phyloP scores from a whole-genome alignment of 306 rosid species.

The Purshia tridentata region DNA sequence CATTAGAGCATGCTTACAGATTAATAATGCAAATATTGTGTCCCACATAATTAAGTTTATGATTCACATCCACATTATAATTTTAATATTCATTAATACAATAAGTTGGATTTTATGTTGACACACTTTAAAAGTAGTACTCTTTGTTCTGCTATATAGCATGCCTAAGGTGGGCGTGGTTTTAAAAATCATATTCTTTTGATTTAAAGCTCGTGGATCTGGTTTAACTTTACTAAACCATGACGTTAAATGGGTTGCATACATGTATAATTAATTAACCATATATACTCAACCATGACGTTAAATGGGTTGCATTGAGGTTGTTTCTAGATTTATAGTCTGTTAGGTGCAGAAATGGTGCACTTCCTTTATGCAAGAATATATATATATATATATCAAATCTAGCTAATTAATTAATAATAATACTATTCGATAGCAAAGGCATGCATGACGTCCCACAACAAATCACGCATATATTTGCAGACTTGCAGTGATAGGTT shows the following conservation, averaged over 20 bases:
- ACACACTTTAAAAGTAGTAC: too few relatives aligned
- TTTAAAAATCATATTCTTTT: neutral
- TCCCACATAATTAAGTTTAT: too few relatives aligned
- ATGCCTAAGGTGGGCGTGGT: constrained; percentile 26
- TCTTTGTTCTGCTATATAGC: too few relatives aligned
- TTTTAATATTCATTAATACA: too few relatives aligned
- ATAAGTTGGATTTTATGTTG: too few relatives aligned
- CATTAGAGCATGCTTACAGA: too few relatives aligned
- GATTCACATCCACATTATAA: too few relatives aligned
- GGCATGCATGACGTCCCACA: constrained; percentile 40
- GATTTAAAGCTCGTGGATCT: constrained; percentile 8
- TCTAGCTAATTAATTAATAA: neutral
- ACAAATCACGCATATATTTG: constrained; percentile 35
- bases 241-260: constrained; percentile 24
- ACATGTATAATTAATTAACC: neutral
- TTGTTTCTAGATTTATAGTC: neutral
- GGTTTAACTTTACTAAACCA: constrained; percentile 32
- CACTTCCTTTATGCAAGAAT: neutral
- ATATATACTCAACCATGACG: constrained; percentile 31
- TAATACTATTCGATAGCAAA: neutral
- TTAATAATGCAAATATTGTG: too few relatives aligned
- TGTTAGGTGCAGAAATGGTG: too few relatives aligned
- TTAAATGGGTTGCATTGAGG: constrained; percentile 7
- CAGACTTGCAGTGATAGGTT: constrained; percentile 15
- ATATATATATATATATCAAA: constrained; percentile 26